Conservation (phyloP, 768 basidiomycete species). For the Agrocybe pediades region DNA sequence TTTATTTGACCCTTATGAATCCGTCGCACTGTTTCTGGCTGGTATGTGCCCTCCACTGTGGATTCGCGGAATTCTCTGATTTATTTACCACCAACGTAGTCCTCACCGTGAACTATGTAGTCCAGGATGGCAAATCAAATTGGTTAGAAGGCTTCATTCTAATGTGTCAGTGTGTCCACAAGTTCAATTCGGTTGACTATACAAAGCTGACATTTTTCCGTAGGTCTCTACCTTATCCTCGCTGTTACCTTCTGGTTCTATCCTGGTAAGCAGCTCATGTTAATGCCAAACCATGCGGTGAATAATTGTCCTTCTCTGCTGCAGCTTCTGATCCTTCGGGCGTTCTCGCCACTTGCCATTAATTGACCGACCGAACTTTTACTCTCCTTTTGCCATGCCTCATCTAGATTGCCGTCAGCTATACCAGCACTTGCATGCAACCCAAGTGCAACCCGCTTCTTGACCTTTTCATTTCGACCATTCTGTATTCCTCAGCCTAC, state of each 20-base stretch:
- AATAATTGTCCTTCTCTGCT: background rate
- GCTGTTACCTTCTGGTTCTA: constrained; percentile 71
- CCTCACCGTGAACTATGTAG: constrained; percentile 81
- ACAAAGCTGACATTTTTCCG: too few species aligned
- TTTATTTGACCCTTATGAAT: constrained; percentile 90
- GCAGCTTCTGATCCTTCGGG: constrained; percentile 34
- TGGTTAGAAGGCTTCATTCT: constrained; percentile 79
- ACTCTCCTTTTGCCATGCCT: background rate
- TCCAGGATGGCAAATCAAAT: constrained; percentile 81
- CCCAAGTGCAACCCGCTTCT: too few species aligned
- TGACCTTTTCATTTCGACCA: too few species aligned
- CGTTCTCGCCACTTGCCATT: constrained; percentile 25
- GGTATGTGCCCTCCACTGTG: constrained; percentile 26
- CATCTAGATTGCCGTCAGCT: too few species aligned
- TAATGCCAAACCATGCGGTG: background rate
- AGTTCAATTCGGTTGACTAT: background rate
- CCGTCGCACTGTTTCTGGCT: constrained; percentile 55
- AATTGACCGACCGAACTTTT: constrained; percentile 1
- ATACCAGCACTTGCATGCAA: too few species aligned
- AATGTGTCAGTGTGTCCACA: constrained; percentile 24
- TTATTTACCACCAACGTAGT: constrained; percentile 41
- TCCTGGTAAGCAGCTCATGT: constrained; percentile 34
- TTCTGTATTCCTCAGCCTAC: too few species aligned
- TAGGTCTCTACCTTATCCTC: constrained; percentile 72
- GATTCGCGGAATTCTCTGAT: background rate